Evolutionary conservation across 129 eudicot species (phyloP), one percentile per base, ranked within the genome.

Genomic region (Pulicaria dysenterica): DNA sequence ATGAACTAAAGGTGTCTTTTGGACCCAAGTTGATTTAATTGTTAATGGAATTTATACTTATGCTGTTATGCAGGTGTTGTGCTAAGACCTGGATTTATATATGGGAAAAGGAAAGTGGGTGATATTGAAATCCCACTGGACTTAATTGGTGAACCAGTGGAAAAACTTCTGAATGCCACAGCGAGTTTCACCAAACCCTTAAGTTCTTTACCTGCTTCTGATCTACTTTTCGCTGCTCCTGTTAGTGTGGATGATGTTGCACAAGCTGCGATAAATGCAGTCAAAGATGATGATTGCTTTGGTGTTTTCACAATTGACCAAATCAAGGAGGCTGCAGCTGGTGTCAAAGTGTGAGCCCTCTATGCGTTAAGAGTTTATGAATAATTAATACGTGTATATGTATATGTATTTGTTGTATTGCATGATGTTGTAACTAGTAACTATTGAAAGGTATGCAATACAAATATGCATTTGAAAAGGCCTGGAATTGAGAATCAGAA

Each of bases 71-170:
- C 82, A 93, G 99, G 99, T 61, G 97, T 94, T 13, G 96, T 94
- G 10, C 65, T 94, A 60, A 88, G 97, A 72, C 99, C 99, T 0
- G 99, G 86, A 9, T 94, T 94, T 73, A 90, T 94, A 79, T 94
- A 94, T 13, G 99, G 99, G 59, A 94, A 94, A 83, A 84, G 99
- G 68, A 90, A 84, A 79, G 93, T 94, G 9, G 96, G 92, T 13
- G 80, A 93, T 9, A 83, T 82, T n/a, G 99, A 94, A 78, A 86
- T 94, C 75, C 99, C 96, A 19, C 81, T 94, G 17, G 91, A 94
- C 84, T 67, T 90, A 74, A 58, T 94, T 7, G 99, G 99, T 38
- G 91, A 86, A 74, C 99, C 99, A 10, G 5, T 84, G 49, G 99
- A 94, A 78, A 94, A 73, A 57, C 48, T 94, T 75, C 82, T 94